Conservation (phyloP, 1,139 yeast genomes). For the Saccharomycopsis hybrid region DNA sequence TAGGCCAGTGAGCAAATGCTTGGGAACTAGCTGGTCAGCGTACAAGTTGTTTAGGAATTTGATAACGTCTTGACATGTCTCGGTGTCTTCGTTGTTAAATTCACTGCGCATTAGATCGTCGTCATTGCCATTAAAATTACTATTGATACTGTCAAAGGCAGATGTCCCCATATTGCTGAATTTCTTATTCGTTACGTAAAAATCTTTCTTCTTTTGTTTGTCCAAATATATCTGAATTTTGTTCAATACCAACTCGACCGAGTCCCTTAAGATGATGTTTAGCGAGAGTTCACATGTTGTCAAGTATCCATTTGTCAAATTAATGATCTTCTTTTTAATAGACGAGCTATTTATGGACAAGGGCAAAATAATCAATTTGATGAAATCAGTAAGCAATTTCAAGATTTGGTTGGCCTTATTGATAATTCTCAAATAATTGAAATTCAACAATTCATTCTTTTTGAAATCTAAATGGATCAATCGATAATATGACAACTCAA, state of each 20-base stretch:
- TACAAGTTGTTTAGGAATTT: slow-evolving; percentile 45
- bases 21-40: slow-evolving; percentile 22
- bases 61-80: slow-evolving; percentile 60
- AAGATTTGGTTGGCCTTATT: slow-evolving; percentile 57
- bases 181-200: slow-evolving; percentile 37
- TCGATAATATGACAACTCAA: slow-evolving; percentile 58
- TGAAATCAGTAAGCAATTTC: slow-evolving; percentile 61
- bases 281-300: slow-evolving; percentile 63
- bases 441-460: slow-evolving; percentile 31
- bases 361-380: slow-evolving; percentile 67
- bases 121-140: slow-evolving; percentile 28
- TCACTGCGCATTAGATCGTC: slow-evolving; percentile 32
- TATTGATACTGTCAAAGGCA: not conserved
- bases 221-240: slow-evolving; percentile 45
- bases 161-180: slow-evolving; percentile 11
- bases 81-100: slow-evolving; percentile 53
- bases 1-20: slow-evolving; percentile 6
- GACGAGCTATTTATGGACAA: slow-evolving; percentile 58
- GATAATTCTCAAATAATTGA: slow-evolving; percentile 46
- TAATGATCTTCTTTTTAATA: slow-evolving; percentile 57
- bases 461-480: slow-evolving; percentile 33
- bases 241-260: slow-evolving; percentile 44
- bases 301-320: slow-evolving; percentile 60
- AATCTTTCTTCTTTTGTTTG: slow-evolving; percentile 62
- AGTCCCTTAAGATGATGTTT: slow-evolving; percentile 56